These are phyloP conservation scores for Blastobotrys indianensis DNA, from an alignment of 1,139 yeast genomes.

Conservation along the genomic window DNA sequence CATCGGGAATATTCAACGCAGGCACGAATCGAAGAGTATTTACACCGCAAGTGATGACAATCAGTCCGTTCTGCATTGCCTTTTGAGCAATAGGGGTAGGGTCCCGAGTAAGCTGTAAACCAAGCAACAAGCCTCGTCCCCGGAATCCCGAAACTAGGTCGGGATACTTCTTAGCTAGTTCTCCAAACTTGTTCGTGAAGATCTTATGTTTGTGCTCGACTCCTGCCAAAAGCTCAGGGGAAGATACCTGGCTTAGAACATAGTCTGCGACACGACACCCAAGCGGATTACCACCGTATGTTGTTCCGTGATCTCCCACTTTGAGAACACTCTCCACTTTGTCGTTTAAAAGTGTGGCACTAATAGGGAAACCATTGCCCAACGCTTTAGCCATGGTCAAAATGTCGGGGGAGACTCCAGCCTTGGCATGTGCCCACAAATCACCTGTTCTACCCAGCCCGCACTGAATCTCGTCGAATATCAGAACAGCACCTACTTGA, in stretches of 20 bases:
- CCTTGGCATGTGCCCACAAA: slow-evolving; percentile 92
- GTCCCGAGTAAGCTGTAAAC: slow-evolving; percentile 66
- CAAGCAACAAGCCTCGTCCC: slow-evolving; percentile 84
- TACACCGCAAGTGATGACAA: slow-evolving; percentile 85
- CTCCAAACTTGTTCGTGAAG: slow-evolving; percentile 46
- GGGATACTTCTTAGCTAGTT: slow-evolving; percentile 52
- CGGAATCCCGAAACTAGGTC: slow-evolving; percentile 53
- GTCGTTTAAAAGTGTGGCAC: slow-evolving; percentile 85
- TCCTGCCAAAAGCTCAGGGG: slow-evolving; percentile 50
- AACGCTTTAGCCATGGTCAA: slow-evolving; percentile 91
- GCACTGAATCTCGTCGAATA: slow-evolving; percentile 94
- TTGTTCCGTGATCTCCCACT: slow-evolving; percentile 97
- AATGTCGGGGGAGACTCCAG: slow-evolving; percentile 57
- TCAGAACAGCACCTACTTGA: slow-evolving; percentile 66
- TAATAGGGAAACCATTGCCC: slow-evolving; percentile 97
- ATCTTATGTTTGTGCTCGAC: slow-evolving; percentile 56
- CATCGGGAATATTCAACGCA: slow-evolving; percentile 75
- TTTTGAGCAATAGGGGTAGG: slow-evolving; percentile 59
- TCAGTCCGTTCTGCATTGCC: slow-evolving; percentile 73
- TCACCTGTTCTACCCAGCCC: slow-evolving; percentile 92
- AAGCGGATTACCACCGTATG: slow-evolving; percentile 95
- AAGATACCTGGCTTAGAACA: slow-evolving; percentile 63
- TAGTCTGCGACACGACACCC: slow-evolving; percentile 77
- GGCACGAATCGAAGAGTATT: slow-evolving; percentile 89
- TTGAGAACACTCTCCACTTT: slow-evolving; percentile 63